Evolutionary conservation across 2,329 filamentous ascomycete genomes (phyloP).

Genomic region (Fusarium keratoplasticum): DNA sequence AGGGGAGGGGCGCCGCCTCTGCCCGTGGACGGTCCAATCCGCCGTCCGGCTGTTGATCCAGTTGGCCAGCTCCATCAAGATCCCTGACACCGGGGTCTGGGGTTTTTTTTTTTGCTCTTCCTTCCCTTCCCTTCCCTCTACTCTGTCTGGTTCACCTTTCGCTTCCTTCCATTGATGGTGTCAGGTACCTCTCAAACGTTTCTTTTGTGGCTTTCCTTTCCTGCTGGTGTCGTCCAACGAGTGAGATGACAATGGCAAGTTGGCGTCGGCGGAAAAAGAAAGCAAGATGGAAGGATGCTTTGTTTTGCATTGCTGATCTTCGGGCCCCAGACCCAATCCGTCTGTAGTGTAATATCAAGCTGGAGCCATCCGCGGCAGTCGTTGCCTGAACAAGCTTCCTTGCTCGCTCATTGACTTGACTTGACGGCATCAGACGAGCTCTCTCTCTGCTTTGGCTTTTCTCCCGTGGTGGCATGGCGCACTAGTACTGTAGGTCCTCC

Average conservation of each 20-base stretch:
- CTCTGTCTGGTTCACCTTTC: slow-evolving; percentile 5
- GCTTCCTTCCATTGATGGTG: slow-evolving; percentile 11
- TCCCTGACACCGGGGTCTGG: slow-evolving; percentile 35
- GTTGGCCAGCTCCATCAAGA: slow-evolving; percentile 54
- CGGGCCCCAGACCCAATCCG: slow-evolving; percentile 26
- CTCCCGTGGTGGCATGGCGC: background rate
- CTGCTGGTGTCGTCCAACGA: background rate
- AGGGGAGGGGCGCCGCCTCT: slow-evolving; percentile 18
- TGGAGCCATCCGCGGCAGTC: slow-evolving; percentile 20
- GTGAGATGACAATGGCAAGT: slow-evolving; percentile 10
- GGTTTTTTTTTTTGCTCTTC: background rate
- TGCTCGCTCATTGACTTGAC: slow-evolving; percentile 2
- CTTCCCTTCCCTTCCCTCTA: background rate
- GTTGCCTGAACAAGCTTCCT: slow-evolving; percentile 14
- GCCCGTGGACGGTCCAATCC: slow-evolving; percentile 49
- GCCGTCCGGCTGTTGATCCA: slow-evolving; percentile 56
- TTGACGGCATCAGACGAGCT: background rate
- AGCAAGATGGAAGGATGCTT: slow-evolving; percentile 15
- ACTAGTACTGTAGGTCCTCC: background rate
- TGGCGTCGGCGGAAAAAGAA: slow-evolving; percentile 15
- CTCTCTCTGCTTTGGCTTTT: slow-evolving; percentile 3
- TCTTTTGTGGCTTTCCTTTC: slow-evolving; percentile 18
- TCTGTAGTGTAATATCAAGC: slow-evolving; percentile 10
- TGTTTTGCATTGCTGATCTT: slow-evolving; percentile 21
- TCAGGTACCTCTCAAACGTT: slow-evolving; percentile 1